Conservation (phyloP, 2,329 filamentous ascomycete genomes). For the Pseudocercospora fuligena region DNA sequence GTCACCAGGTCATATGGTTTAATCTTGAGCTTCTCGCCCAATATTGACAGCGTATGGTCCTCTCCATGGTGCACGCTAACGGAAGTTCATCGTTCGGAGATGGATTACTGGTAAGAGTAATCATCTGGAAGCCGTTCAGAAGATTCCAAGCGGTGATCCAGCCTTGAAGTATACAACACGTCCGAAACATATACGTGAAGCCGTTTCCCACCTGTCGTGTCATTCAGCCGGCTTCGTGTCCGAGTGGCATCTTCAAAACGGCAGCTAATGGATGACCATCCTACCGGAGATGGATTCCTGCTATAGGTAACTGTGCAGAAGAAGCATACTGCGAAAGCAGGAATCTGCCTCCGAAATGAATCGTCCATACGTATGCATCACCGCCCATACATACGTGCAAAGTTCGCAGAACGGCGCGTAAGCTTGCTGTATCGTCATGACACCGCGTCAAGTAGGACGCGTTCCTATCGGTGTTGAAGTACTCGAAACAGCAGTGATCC, state of each 20-base stretch:
- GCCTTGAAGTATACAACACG: background rate
- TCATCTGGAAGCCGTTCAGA: background rate
- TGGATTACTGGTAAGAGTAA: background rate
- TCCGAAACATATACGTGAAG: background rate
- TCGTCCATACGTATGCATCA: background rate
- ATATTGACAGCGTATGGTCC: background rate
- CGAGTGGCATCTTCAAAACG: background rate
- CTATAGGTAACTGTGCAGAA: background rate
- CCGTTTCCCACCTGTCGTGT: background rate
- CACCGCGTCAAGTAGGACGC: background rate
- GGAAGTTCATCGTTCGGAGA: background rate
- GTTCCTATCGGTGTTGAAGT: background rate
- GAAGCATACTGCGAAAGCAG: background rate
- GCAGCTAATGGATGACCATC: background rate
- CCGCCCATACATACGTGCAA: background rate
- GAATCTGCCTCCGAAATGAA: too few relatives aligned
- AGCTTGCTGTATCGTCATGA: background rate
- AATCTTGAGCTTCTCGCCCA: background rate
- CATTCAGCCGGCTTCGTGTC: background rate
- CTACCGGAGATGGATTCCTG: constrained; percentile 1
- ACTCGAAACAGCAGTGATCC: background rate
- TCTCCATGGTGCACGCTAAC: background rate
- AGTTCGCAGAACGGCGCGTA: background rate
- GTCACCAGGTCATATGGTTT: background rate
- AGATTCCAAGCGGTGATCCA: background rate